phyloP scores from a whole-genome alignment of 1,139 yeast genomes.

The Kodamaea arcana region DNA sequence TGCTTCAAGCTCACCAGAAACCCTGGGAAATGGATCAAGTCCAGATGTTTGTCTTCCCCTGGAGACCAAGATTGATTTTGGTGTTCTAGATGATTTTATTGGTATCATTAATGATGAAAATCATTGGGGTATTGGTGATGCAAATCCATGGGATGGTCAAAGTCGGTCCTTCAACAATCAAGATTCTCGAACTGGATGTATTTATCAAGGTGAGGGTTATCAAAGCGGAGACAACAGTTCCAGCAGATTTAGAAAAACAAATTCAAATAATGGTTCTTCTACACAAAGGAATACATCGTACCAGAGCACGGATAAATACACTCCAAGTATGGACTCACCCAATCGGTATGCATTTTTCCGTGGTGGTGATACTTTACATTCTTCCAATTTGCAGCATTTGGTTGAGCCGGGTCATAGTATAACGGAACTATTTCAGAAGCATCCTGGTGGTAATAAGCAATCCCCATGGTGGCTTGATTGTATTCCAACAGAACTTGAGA shows the following conservation, averaged over 20 bases:
- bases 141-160: not conserved
- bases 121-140: not conserved
- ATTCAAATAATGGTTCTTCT: too few relatives aligned
- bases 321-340: not conserved
- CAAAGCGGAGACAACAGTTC: too few relatives aligned
- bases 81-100: not conserved
- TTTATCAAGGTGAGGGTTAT: too few relatives aligned
- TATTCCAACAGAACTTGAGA: conserved; percentile 63
- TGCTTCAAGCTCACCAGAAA: not conserved
- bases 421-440: conserved; percentile 53
- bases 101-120: not conserved
- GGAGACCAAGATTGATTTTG: not conserved
- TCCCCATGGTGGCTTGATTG: conserved; percentile 71
- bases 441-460: conserved; percentile 44
- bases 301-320: too few relatives aligned
- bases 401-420: conserved; percentile 63
- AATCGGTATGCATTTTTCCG: not conserved
- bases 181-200: too few relatives aligned
- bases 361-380: conserved; percentile 67
- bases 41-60: not conserved
- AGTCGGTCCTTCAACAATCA: too few relatives aligned
- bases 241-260: too few relatives aligned
- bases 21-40: not conserved
- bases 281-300: too few relatives aligned
- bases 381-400: conserved; percentile 78